Conservation (phyloP, 768 basidiomycete genomes). For the Piloderma croceum region DNA sequence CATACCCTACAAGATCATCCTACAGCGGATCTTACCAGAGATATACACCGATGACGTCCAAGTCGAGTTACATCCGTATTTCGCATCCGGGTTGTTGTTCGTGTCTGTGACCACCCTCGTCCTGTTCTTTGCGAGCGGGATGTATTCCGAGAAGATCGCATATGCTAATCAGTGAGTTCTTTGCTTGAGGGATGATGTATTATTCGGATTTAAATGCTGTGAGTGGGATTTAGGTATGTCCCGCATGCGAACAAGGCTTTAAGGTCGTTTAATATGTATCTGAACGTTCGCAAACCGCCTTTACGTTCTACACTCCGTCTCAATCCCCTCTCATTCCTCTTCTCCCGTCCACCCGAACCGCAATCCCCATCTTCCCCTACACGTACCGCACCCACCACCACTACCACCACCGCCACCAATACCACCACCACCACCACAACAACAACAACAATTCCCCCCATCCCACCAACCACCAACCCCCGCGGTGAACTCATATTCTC, state of each 20-base stretch:
- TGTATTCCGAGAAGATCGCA: conserved; percentile 93
- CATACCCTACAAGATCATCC: conserved; percentile 50
- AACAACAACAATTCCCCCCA: conserved; percentile 61
- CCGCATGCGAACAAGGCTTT: conserved; percentile 92
- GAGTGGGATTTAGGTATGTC: conserved; percentile 66
- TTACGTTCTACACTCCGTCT: conserved; percentile 49
- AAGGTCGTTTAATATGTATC: conserved; percentile 91
- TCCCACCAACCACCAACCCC: conserved; percentile 84
- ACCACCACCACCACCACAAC: too few species aligned
- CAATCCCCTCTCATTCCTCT: conserved; percentile 31
- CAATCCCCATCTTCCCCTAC: conserved; percentile 18
- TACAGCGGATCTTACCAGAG: conserved; percentile 48
- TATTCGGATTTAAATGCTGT: too few species aligned
- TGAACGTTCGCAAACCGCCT: conserved; percentile 85
- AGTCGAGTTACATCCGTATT: conserved; percentile 61
- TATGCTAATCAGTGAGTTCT: conserved; percentile 86
- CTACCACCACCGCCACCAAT: conserved; percentile 40
- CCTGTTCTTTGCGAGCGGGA: conserved; percentile 93
- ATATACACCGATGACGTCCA: conserved; percentile 33
- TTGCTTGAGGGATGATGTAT: not conserved
- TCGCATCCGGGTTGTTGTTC: conserved; percentile 74
- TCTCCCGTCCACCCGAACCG: conserved; percentile 30
- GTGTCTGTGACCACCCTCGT: conserved; percentile 86
- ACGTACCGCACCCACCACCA: conserved; percentile 33
- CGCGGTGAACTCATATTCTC: conserved; percentile 97